Percentiles rank a stretch among this genome's conserved stretches.
Conservation (phyloP, 805 yeast genomes). For the Starmera dryadoides region DNA sequence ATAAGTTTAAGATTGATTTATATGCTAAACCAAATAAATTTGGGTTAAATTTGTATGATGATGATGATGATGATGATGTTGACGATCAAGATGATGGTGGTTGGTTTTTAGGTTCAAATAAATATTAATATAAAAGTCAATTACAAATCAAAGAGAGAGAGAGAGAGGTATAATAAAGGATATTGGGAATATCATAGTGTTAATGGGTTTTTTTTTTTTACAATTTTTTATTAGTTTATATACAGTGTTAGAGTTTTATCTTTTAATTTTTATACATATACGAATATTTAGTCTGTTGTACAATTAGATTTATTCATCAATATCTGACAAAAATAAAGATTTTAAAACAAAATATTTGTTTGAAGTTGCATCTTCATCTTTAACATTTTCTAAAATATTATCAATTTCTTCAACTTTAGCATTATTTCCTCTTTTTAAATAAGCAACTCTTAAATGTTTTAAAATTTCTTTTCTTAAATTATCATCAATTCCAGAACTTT, state of each 20-base stretch:
- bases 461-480: slow-evolving; percentile 30
- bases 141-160: background rate
- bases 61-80: slow-evolving; percentile 6
- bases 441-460: slow-evolving; percentile 20
- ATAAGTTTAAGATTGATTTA: slow-evolving; percentile 18
- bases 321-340: background rate
- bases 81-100: slow-evolving; percentile 3
- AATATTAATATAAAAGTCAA: too few species aligned
- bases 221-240: too few species aligned
- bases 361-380: background rate
- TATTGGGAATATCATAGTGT: background rate
- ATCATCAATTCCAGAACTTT: slow-evolving; percentile 28
- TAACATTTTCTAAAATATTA: slow-evolving; percentile 4
- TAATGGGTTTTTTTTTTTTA: background rate
- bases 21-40: slow-evolving; percentile 18
- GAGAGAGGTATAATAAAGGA: background rate
- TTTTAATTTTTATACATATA: too few species aligned
- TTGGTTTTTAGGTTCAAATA: slow-evolving; percentile 21
- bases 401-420: slow-evolving; percentile 8
- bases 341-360: background rate
- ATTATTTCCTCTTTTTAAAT: slow-evolving; percentile 10
- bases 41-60: slow-evolving; percentile 15
- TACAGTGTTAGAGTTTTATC: background rate
- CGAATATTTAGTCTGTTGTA: too few species aligned
- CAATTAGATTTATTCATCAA: background rate